phyloP scores from a whole-genome alignment of 1,284 basidiomycete species.

The Singerocomus rubriflavus region DNA sequence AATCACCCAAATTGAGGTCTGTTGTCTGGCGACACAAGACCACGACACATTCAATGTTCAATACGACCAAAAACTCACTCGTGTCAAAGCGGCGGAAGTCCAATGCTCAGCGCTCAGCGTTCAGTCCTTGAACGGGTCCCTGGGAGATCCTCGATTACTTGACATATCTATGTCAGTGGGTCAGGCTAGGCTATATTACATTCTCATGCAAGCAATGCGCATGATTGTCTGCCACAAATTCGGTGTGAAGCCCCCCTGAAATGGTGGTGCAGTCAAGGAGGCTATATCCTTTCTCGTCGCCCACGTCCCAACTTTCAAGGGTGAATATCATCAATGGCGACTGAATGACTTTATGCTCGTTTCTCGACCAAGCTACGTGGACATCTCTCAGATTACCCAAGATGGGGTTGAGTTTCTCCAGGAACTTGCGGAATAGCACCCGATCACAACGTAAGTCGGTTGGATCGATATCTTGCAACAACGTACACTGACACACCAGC shows the following conservation, averaged over 20 bases:
- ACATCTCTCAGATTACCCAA: conserved; percentile 41
- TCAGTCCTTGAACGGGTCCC: too few relatives aligned
- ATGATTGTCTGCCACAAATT: neutral
- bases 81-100: too few relatives aligned
- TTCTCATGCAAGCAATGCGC: neutral
- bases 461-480: conserved; percentile 43
- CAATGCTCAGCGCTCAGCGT: too few relatives aligned
- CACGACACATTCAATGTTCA: too few relatives aligned
- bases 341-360: conserved; percentile 20
- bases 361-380: conserved; percentile 24
- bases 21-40: too few relatives aligned
- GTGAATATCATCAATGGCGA: conserved; percentile 30
- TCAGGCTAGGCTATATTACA: neutral
- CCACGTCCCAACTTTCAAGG: conserved; percentile 32
- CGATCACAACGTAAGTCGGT: conserved; percentile 41
- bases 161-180: neutral
- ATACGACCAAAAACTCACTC: too few relatives aligned
- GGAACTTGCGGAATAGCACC: conserved; percentile 37
- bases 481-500: conserved; percentile 35
- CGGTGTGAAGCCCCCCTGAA: neutral
- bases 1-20: too few relatives aligned
- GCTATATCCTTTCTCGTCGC: conserved; percentile 20
- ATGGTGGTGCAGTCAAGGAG: conserved; percentile 19
- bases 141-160: neutral
- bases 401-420: conserved; percentile 39